Evolutionary conservation across 73 alveolate genomes (phyloP), one percentile per base, ranked within the genome.

Genomic region (Urostyla sp.): DNA sequence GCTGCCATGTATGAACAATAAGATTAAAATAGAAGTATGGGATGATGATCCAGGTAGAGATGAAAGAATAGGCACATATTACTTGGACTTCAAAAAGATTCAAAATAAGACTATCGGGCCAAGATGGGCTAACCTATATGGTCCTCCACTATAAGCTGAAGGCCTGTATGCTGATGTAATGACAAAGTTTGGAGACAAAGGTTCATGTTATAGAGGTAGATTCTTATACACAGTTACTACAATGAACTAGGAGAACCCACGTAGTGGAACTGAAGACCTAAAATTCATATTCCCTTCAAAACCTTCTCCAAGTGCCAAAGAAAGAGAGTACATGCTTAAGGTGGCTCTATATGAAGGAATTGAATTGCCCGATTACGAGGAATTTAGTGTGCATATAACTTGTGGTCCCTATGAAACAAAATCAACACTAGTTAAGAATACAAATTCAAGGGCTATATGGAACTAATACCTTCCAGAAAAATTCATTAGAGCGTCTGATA

Each of bases 131-230:
- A 91, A 91, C 60, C 36, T 91, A 0, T 91, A 91, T 59, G 97
- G 97, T 0, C 92, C 97, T n/a, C 90, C 91, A 6, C 34, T 87
- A 4, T 56, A 86, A 0, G 94, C 79, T n/a, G 67, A 67, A 27
- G 89, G 89, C 7, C 84, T 81, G 34, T 49, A 91, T 13, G 94
- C 97, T 36, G 94, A 87, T 66, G 52, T 87, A 45, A 91, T 91
- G 97, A 91, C 92, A 67, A 59, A 81, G 44, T 87, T 26, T 76
- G 92, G 94, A 1, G 84, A 88, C 0, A 78, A 69, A 59, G 96
- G 96, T 10, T 81, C 94, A 27, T 88, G 87, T 72, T 91, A 91
- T 53, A 67, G 95, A 72, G 97, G 97, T 2, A 81, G 97, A 59
- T 52, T 91, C 11, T 50, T 89, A 10, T 69, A 51, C n/a, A 61